phyloP scores from a whole-genome alignment of 108 stramenopile species.

The Skeletonema tropicum region DNA sequence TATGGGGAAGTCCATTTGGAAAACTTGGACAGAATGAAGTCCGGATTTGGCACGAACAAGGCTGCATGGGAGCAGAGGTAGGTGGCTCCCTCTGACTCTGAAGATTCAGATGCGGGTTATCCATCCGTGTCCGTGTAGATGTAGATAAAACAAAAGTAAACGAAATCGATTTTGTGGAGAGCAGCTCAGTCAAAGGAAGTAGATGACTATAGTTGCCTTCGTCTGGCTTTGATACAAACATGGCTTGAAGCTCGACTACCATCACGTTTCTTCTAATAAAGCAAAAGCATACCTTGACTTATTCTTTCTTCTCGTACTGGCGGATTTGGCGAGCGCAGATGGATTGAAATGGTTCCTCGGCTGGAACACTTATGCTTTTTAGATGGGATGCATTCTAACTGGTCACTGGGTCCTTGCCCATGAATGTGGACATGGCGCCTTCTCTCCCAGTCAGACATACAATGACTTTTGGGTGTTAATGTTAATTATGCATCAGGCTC shows the following conservation, averaged over 20 bases:
- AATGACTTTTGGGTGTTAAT: conserved; percentile 97
- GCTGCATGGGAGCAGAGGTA: conserved; percentile 2
- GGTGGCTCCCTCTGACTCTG: too few species aligned
- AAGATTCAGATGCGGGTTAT: neutral
- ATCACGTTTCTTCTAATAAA: too few species aligned
- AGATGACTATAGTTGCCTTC: too few species aligned
- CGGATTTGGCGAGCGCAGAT: conserved; percentile 49
- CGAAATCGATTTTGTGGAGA: too few species aligned
- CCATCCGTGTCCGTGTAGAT: neutral
- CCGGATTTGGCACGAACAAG: conserved; percentile 2
- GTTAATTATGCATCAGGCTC: conserved; percentile 93
- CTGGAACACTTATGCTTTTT: conserved; percentile 96
- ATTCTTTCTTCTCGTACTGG: too few species aligned
- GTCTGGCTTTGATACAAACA: too few species aligned
- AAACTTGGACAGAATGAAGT: neutral
- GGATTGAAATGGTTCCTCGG: conserved; percentile 64
- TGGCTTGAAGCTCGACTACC: too few species aligned
- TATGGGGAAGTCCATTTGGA: conserved; percentile 12
- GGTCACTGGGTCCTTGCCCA: conserved; percentile 99
- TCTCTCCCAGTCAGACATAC: conserved; percentile 87
- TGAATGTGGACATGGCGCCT: conserved; percentile 99
- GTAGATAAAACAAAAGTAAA: too few species aligned
- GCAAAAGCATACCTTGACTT: too few species aligned
- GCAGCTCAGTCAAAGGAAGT: too few species aligned
- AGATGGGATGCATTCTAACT: conserved; percentile 96